Evolutionary conservation across 495 filamentous ascomycete species (phyloP).

Genomic region (Penicillium samsonianum): DNA sequence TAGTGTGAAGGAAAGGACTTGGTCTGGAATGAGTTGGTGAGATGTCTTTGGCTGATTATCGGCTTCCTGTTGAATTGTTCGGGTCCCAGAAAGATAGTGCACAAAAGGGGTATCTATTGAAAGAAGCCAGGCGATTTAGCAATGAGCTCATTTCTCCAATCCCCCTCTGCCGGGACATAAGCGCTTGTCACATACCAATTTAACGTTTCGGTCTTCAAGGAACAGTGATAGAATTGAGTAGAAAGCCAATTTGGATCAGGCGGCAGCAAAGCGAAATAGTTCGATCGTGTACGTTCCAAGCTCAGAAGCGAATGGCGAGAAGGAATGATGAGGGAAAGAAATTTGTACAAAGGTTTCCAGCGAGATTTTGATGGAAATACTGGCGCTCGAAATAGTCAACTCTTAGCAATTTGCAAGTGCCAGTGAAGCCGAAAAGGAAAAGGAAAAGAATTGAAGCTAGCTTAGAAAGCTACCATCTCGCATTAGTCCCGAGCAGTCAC

Average conservation of each 20-base stretch:
- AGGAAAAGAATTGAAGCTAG: slow-evolving; percentile 18
- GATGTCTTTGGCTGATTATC: background rate
- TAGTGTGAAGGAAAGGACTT: background rate
- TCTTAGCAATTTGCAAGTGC: slow-evolving; percentile 17
- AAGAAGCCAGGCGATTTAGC: slow-evolving; percentile 9
- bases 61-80: background rate
- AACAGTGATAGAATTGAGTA: background rate
- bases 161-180: background rate
- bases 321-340: background rate
- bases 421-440: slow-evolving; percentile 20
- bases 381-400: slow-evolving; percentile 13
- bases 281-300: background rate
- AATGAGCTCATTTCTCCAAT: background rate
- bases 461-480: slow-evolving; percentile 36
- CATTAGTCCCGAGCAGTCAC: slow-evolving; percentile 34
- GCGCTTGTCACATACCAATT: slow-evolving; percentile 14
- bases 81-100: background rate
- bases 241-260: background rate
- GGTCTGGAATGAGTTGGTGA: background rate
- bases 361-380: background rate
- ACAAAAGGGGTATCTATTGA: background rate
- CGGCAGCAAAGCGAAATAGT: background rate
- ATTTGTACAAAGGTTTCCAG: slow-evolving; percentile 1
- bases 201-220: background rate
- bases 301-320: background rate